Percentiles rank a stretch among this genome's conserved stretches.
These are phyloP conservation scores for Extremus antarcticus DNA, from an alignment of 495 filamentous ascomycete species.

Conservation along the genomic window DNA sequence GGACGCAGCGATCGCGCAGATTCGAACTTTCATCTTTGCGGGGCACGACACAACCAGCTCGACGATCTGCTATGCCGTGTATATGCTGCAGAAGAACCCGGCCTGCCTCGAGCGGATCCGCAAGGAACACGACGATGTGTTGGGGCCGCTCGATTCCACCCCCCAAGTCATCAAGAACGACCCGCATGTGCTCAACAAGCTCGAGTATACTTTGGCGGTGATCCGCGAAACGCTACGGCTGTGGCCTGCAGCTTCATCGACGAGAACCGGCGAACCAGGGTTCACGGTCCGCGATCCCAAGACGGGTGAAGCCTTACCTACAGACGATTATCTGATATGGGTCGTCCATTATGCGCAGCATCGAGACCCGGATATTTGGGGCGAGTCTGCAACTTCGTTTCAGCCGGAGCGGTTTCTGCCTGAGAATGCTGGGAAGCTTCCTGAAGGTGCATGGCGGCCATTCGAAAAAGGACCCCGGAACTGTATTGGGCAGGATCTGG, in stretches of 20 bases:
- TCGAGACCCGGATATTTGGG: constrained; percentile 30
- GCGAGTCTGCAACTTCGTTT: constrained; percentile 4
- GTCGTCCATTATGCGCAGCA: constrained; percentile 26
- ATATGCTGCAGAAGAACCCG: constrained; percentile 25
- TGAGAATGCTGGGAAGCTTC: constrained; percentile 1
- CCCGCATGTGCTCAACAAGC: constrained; percentile 28
- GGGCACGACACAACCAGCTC: constrained; percentile 33
- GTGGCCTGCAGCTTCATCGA: constrained; percentile 22
- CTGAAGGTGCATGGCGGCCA: constrained; percentile 5
- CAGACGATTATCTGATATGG: constrained; percentile 29
- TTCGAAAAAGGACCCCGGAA: constrained; percentile 12
- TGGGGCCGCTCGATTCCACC: constrained; percentile 22
- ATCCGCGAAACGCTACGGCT: constrained; percentile 40
- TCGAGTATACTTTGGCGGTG: constrained; percentile 35
- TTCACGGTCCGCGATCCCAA: constrained; percentile 10
- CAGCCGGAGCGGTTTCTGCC: constrained; percentile 10
- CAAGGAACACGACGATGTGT: constrained; percentile 29
- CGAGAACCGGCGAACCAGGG: constrained; percentile 4
- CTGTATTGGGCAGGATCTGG: constrained; percentile 16
- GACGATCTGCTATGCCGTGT: constrained; percentile 27
- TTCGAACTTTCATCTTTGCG: constrained; percentile 35
- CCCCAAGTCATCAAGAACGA: constrained; percentile 19
- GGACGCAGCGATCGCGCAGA: constrained; percentile 22
- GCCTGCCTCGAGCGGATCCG: constrained; percentile 18
- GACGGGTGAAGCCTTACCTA: constrained; percentile 12